Evolutionary conservation across 2,329 filamentous ascomycete species (phyloP).

Genomic region (Aspergillus carbonarius): DNA sequence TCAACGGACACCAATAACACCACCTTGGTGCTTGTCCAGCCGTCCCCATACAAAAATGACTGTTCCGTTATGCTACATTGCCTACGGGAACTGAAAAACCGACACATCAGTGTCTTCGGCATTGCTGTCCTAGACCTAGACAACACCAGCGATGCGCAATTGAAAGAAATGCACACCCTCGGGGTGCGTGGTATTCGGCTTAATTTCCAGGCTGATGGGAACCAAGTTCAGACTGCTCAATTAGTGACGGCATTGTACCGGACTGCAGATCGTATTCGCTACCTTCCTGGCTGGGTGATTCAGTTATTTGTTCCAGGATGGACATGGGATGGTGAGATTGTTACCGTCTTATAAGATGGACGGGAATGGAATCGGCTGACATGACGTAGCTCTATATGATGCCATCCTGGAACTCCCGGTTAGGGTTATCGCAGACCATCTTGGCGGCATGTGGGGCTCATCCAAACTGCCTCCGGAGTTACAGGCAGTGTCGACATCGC

Average conservation of each 20-base stretch:
- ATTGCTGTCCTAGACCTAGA: background rate
- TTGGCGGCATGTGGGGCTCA: background rate
- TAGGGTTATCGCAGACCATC: conserved; percentile 2
- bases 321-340: background rate
- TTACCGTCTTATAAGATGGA: background rate
- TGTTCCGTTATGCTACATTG: background rate
- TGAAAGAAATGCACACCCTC: background rate
- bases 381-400: background rate
- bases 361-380: background rate
- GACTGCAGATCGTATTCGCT: background rate
- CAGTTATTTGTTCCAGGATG: conserved; percentile 4
- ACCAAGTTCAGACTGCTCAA: background rate
- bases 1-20: background rate
- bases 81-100: background rate
- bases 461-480: background rate
- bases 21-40: background rate
- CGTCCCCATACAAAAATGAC: background rate
- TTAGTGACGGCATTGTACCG: background rate
- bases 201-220: conserved; percentile 4
- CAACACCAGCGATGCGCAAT: background rate
- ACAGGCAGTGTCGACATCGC: background rate
- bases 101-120: background rate
- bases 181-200: background rate
- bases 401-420: background rate
- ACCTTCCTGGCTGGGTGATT: conserved; percentile 3